These are phyloP conservation scores for Inga oerstediana DNA, from an alignment of 306 rosid genomes.

Conservation along the genomic window DNA sequence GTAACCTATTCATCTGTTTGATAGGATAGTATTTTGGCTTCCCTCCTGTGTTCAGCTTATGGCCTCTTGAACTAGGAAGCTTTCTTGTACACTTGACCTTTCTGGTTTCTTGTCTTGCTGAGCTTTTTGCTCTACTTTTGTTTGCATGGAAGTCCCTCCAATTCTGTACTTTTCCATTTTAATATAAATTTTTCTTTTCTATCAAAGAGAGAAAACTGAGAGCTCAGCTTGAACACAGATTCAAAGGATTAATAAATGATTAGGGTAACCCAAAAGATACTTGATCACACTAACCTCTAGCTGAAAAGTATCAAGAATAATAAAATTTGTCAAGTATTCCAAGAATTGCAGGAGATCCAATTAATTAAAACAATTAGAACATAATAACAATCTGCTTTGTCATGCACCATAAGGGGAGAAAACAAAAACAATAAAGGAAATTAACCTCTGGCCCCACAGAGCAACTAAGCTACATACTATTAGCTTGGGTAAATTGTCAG, in stretches of 20 bases:
- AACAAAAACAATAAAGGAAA: background rate
- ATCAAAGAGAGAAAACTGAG: background rate
- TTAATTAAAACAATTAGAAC: background rate
- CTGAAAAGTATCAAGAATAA: constrained; percentile 5
- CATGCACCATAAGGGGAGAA: background rate
- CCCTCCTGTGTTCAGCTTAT: background rate
- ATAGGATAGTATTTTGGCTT: background rate
- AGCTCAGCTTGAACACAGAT: background rate
- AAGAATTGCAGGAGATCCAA: background rate
- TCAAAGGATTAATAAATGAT: too few relatives aligned
- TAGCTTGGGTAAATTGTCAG: background rate
- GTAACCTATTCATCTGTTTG: background rate
- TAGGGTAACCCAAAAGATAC: background rate
- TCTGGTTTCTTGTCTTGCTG: background rate
- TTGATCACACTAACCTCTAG: background rate
- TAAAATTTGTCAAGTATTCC: constrained; percentile 6
- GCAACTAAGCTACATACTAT: background rate
- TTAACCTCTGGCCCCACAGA: background rate
- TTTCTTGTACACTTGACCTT: background rate
- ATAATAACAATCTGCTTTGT: background rate
- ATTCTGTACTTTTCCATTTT: background rate
- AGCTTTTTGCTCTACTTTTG: background rate
- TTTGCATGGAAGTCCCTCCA: background rate
- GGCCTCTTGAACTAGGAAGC: background rate
- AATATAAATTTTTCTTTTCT: background rate